These are phyloP conservation scores for Pseudoperonospora humuli DNA, from an alignment of 352 stramenopile genomes.

Conservation along the genomic window DNA sequence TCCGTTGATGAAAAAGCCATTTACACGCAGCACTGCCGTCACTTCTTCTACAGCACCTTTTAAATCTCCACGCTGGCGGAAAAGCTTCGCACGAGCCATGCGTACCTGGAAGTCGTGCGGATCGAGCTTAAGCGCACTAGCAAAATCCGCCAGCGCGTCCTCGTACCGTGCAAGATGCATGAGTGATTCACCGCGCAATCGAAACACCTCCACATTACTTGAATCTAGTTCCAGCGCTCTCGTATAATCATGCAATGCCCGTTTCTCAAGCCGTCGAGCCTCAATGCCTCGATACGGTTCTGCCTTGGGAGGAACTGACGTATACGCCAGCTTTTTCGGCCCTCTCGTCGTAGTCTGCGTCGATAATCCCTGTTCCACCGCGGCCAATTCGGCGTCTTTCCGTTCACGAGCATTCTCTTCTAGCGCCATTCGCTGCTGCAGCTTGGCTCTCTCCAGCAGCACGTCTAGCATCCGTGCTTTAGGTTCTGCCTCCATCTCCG, in stretches of 20 bases:
- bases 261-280: slow-evolving; percentile 33
- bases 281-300: slow-evolving; percentile 26
- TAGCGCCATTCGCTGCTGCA: slow-evolving; percentile 43
- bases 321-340: slow-evolving; percentile 9
- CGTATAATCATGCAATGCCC: slow-evolving; percentile 59
- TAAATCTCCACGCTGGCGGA: slow-evolving; percentile 34
- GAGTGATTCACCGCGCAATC: slow-evolving; percentile 38
- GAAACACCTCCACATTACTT: slow-evolving; percentile 34
- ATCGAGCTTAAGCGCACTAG: slow-evolving; percentile 33
- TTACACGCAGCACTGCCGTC: slow-evolving; percentile 42
- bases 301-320: slow-evolving; percentile 11
- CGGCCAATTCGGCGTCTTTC: slow-evolving; percentile 38
- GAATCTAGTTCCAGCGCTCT: slow-evolving; percentile 39
- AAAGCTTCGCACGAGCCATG: slow-evolving; percentile 51
- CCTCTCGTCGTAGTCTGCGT: slow-evolving; percentile 1
- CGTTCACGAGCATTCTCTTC: slow-evolving; percentile 39
- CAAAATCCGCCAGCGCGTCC: slow-evolving; percentile 50
- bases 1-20: slow-evolving; percentile 68
- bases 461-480: slow-evolving; percentile 39
- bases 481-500: slow-evolving; percentile 19
- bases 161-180: slow-evolving; percentile 41
- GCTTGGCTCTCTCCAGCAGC: slow-evolving; percentile 45
- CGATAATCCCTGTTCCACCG: slow-evolving; percentile 37
- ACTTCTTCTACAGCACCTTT: slow-evolving; percentile 43
- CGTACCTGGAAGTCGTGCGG: slow-evolving; percentile 48